Conservation (phyloP, 1,139 yeast species). For the Candida tunisiensis region DNA sequence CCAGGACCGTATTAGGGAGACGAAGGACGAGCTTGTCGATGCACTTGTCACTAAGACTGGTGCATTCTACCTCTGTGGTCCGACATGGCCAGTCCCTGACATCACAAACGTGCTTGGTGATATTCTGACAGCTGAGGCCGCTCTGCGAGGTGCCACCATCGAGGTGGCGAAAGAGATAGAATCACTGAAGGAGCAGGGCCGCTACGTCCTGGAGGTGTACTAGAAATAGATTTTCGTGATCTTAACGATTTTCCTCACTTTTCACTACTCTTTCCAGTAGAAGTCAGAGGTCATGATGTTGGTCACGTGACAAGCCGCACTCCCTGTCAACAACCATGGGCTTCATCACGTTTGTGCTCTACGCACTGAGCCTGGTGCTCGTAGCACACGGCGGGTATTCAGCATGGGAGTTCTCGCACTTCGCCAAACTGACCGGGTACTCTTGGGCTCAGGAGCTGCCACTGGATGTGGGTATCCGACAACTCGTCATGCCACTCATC, state of each 20-base stretch:
- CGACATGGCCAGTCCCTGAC: constrained; percentile 99
- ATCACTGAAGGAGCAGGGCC: constrained; percentile 82
- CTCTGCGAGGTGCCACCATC: constrained; percentile 42
- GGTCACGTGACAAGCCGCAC: too few relatives aligned
- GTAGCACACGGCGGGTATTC: constrained; percentile 19
- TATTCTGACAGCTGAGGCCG: constrained; percentile 58
- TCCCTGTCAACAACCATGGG: not conserved
- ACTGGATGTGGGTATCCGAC: not conserved
- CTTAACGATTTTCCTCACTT: constrained; percentile 1
- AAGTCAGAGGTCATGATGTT: too few relatives aligned
- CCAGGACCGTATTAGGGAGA: constrained; percentile 82
- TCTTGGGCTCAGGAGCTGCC: not conserved
- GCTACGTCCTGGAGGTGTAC: constrained; percentile 89
- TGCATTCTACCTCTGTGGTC: constrained; percentile 93
- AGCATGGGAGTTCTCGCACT: constrained; percentile 17
- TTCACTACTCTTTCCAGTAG: not conserved
- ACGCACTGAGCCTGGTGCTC: constrained; percentile 9
- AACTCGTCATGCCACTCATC: not conserved
- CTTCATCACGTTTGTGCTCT: constrained; percentile 2
- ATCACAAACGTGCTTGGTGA: constrained; percentile 83
- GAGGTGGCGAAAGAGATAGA: constrained; percentile 74
- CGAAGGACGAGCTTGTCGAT: constrained; percentile 52
- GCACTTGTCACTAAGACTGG: constrained; percentile 72
- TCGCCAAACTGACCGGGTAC: constrained; percentile 8
- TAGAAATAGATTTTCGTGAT: constrained; percentile 17